Conservation (phyloP, 371 early-diverging fungal genomes). For the Mortierella sp. region DNA sequence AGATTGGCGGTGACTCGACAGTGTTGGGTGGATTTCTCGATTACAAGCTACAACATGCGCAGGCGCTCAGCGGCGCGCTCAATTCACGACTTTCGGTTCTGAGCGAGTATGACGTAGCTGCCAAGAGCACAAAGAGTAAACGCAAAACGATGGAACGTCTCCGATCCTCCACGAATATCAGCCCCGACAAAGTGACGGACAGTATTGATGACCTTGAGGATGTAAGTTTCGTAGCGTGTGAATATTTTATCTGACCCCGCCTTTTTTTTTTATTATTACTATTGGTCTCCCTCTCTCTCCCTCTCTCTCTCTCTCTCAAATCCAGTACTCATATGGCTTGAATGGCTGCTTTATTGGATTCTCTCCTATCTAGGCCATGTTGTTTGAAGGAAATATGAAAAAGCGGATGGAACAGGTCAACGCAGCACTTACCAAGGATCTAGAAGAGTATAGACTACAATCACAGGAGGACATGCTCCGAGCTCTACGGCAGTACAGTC, state of each 20-base stretch:
- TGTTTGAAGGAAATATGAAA: constrained; percentile 52
- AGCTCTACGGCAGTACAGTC: constrained; percentile 40
- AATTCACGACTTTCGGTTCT: constrained; percentile 47
- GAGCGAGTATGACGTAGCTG: constrained; percentile 42
- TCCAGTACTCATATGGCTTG: too few relatives aligned
- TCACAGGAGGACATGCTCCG: constrained; percentile 43
- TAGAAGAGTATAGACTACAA: constrained; percentile 40
- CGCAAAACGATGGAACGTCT: constrained; percentile 50
- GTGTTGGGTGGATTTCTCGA: constrained; percentile 46
- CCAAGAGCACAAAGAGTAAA: constrained; percentile 46
- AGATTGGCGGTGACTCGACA: constrained; percentile 52
- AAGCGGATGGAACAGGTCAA: constrained; percentile 43
- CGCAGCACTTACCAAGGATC: constrained; percentile 31
- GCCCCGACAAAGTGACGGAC: constrained; percentile 51
- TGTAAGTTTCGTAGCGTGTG: constrained; percentile 24
- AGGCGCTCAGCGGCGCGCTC: constrained; percentile 38
- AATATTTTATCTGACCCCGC: neutral
- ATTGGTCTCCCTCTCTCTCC: neutral
- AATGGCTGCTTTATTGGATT: too few relatives aligned
- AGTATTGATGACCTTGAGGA: constrained; percentile 53
- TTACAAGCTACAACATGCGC: constrained; percentile 51
- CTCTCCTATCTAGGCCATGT: constrained; percentile 11
- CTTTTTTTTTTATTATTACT: neutral
- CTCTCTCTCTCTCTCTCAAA: neutral
- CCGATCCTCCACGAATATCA: constrained; percentile 46